phyloP scores from a whole-genome alignment of 495 filamentous ascomycete species.

The Talaromyces thailandensis region DNA sequence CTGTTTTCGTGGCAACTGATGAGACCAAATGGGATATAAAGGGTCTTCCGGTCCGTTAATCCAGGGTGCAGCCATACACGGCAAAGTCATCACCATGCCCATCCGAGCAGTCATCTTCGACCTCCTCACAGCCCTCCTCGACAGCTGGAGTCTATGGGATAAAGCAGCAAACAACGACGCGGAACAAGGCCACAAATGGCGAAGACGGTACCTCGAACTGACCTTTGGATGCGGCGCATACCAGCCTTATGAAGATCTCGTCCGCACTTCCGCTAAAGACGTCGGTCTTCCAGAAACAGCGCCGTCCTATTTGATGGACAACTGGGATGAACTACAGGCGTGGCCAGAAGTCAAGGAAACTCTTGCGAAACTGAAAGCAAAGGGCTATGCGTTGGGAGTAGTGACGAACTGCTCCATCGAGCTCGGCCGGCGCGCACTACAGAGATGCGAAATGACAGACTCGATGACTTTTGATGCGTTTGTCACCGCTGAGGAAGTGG shows the following conservation, averaged over 20 bases:
- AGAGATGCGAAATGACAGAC: conserved; percentile 6
- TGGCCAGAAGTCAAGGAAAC: conserved; percentile 19
- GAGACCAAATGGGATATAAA: neutral
- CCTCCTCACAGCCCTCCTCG: conserved; percentile 23
- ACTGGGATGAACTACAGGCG: conserved; percentile 17
- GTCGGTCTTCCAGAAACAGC: conserved; percentile 15
- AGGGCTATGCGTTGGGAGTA: conserved; percentile 17
- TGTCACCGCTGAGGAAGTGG: conserved; percentile 22
- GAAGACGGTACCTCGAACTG: conserved; percentile 18
- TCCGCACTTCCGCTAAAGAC: conserved; percentile 16
- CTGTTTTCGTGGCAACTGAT: neutral
- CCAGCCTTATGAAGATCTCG: conserved; percentile 20
- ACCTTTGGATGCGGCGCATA: conserved; percentile 20
- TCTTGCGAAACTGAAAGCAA: conserved; percentile 9
- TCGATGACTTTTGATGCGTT: conserved; percentile 16
- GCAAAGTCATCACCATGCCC: conserved; percentile 9
- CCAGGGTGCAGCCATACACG: neutral
- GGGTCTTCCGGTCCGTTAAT: neutral
- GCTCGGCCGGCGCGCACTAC: conserved; percentile 15
- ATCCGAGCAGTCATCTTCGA: conserved; percentile 24
- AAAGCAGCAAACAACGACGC: conserved; percentile 10
- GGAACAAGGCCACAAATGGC: conserved; percentile 14
- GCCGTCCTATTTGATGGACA: conserved; percentile 11
- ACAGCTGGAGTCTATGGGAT: conserved; percentile 24
- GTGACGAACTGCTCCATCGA: conserved; percentile 23